These are phyloP conservation scores for Eucalyptus erythrocorys DNA, from an alignment of 345 rosid species.

Conservation along the genomic window DNA sequence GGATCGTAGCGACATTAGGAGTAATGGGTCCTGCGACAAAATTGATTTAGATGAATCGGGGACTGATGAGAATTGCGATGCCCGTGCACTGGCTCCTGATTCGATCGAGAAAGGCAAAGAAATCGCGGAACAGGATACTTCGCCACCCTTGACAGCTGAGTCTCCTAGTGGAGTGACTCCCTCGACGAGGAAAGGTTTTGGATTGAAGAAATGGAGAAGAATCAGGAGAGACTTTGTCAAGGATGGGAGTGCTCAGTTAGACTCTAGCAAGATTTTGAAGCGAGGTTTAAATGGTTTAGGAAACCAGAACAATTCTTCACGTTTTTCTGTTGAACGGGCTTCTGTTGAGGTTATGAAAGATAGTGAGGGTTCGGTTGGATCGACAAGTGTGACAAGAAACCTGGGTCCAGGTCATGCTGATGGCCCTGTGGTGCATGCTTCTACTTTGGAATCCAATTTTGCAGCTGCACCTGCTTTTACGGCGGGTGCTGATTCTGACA, in stretches of 20 bases:
- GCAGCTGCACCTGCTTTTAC: slow-evolving; percentile 30
- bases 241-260: slow-evolving; percentile 24
- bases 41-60: slow-evolving; percentile 3
- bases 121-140: neutral
- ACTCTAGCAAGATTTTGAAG: slow-evolving; percentile 46
- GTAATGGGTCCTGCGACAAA: slow-evolving; percentile 22
- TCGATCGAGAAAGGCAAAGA: neutral
- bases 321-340: slow-evolving; percentile 14
- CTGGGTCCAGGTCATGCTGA: slow-evolving; percentile 10
- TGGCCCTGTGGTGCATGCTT: slow-evolving; percentile 16
- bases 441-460: slow-evolving; percentile 41
- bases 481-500: slow-evolving; percentile 46
- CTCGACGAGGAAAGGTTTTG: slow-evolving; percentile 36
- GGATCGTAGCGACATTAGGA: slow-evolving; percentile 2
- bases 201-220: slow-evolving; percentile 84
- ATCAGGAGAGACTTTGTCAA: slow-evolving; percentile 46
- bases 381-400: slow-evolving; percentile 17
- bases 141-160: neutral
- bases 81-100: neutral
- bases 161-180: neutral
- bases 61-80: neutral
- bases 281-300: slow-evolving; percentile 32
- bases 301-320: slow-evolving; percentile 24
- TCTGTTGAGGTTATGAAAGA: slow-evolving; percentile 16
- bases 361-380: slow-evolving; percentile 28